Evolutionary conservation across 2,329 filamentous ascomycete genomes (phyloP).

Genomic region (Cladosporium sp.): DNA sequence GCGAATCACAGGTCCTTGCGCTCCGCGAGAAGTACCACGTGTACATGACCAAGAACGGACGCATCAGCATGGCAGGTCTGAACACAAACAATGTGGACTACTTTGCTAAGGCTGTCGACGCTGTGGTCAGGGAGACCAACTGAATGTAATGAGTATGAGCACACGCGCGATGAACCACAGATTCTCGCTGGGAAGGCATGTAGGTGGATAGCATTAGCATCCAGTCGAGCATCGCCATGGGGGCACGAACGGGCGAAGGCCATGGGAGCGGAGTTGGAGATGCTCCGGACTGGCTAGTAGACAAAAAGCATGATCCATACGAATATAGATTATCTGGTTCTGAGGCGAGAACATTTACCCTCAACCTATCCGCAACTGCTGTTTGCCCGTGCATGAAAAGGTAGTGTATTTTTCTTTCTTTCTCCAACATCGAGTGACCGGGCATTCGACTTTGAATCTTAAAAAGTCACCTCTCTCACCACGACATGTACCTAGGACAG

Average conservation of each 20-base stretch:
- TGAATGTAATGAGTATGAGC: neutral
- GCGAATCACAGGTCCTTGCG: conserved; percentile 64
- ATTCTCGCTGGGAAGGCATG: neutral
- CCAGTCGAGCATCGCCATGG: neutral
- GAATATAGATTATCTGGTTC: too few species aligned
- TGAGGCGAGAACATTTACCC: too few species aligned
- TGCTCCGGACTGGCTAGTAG: neutral
- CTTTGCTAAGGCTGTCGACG: conserved; percentile 82
- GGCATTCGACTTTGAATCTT: too few species aligned
- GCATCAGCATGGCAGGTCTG: conserved; percentile 96
- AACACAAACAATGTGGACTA: conserved; percentile 91
- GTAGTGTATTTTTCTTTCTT: too few species aligned
- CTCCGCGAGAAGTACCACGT: conserved; percentile 66
- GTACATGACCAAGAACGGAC: conserved; percentile 95
- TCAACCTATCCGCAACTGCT: too few species aligned
- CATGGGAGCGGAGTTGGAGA: neutral
- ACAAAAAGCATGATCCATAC: neutral
- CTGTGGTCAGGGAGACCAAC: conserved; percentile 59
- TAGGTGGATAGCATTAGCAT: neutral
- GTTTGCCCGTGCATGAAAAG: too few species aligned
- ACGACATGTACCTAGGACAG: too few species aligned
- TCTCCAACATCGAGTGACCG: too few species aligned
- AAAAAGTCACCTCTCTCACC: too few species aligned
- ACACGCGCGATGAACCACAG: neutral
- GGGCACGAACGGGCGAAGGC: neutral